A percentile compares a stretch with the other conserved stretches of the same genome.
Conservation (phyloP, 148 eudicot species). For the Cornus kousa region DNA sequence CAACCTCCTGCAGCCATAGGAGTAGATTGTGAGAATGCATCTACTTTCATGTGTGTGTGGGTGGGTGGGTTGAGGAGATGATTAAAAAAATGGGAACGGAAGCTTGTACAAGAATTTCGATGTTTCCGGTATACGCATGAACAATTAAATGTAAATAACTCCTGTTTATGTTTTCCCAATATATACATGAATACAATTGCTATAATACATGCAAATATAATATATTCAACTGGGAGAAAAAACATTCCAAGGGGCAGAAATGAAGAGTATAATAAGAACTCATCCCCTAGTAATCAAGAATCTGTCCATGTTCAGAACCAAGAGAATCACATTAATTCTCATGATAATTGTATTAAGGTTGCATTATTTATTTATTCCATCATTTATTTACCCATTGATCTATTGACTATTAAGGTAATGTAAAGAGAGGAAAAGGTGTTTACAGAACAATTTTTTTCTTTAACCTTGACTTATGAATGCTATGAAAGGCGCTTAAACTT, state of each 20-base stretch:
- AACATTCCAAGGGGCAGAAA: background rate
- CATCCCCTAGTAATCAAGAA: constrained; percentile 1
- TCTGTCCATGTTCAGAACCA: background rate
- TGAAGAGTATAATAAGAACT: background rate
- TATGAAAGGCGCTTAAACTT: constrained; percentile 24
- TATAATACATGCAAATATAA: background rate
- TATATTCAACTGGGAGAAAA: constrained; percentile 1
- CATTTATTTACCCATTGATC: background rate
- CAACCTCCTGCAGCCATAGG: constrained; percentile 66
- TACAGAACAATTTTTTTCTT: background rate
- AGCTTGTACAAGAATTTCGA: background rate
- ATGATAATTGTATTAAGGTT: background rate
- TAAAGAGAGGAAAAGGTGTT: constrained; percentile 5
- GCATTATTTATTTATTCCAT: background rate
- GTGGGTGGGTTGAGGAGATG: no score
- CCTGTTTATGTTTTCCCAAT: background rate
- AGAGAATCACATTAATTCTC: background rate
- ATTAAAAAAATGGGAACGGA: no score
- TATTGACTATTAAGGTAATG: background rate
- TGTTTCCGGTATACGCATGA: no score
- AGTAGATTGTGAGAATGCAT: constrained; percentile 4
- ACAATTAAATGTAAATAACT: background rate
- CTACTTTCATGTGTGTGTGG: no score
- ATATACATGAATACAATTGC: background rate
- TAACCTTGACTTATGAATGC: background rate